Evolutionary conservation across 83 land plant species (phyloP).

Genomic region (Picea abies): DNA sequence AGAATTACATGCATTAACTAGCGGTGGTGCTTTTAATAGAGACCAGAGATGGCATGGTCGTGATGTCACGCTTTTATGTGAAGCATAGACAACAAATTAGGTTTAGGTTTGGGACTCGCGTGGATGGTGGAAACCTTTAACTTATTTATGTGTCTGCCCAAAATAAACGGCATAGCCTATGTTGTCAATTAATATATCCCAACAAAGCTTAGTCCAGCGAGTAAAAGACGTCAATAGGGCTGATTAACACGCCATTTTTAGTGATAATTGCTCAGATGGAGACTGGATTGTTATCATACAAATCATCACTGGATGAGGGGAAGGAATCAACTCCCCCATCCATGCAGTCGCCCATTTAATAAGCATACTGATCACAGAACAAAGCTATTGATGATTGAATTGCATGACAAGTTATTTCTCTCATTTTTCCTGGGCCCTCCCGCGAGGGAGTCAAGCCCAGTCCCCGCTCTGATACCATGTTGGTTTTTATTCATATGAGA

Average conservation of each 20-base stretch:
- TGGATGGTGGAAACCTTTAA: too few relatives aligned
- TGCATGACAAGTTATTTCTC: not conserved
- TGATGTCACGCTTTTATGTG: not conserved
- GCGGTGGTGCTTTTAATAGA: not conserved
- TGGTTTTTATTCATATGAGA: too few relatives aligned
- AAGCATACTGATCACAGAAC: not conserved
- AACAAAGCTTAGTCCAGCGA: not conserved
- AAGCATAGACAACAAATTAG: too few relatives aligned
- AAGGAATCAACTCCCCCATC: not conserved
- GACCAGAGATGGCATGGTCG: not conserved
- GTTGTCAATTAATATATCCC: not conserved
- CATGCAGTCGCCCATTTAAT: too few relatives aligned
- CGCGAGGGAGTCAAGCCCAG: too few relatives aligned
- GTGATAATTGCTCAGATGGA: not conserved
- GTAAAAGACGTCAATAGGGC: not conserved
- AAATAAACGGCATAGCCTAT: not conserved
- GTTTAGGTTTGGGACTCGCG: too few relatives aligned
- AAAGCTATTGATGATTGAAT: not conserved
- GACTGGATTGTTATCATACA: not conserved
- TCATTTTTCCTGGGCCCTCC: too few relatives aligned
- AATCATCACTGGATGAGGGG: not conserved
- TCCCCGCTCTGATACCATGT: too few relatives aligned
- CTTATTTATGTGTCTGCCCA: too few relatives aligned
- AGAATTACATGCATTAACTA: not conserved
- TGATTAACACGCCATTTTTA: not conserved